These are phyloP conservation scores for Ambrosiella beaveri DNA, from an alignment of 2,329 filamentous ascomycete genomes.

Conservation along the genomic window DNA sequence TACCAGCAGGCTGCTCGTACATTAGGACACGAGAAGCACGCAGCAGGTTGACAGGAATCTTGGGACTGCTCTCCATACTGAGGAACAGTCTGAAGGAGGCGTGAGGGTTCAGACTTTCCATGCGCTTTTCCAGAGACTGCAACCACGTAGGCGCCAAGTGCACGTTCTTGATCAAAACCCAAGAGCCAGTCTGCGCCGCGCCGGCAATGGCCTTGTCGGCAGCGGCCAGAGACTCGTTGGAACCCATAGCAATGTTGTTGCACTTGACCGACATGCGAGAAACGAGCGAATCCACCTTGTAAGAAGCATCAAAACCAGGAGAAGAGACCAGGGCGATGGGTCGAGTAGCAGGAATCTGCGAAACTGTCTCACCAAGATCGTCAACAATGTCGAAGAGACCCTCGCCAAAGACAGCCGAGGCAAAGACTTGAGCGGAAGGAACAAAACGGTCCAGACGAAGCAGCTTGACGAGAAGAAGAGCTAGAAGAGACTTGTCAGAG, in stretches of 20 bases:
- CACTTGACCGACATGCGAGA: conserved; percentile 67
- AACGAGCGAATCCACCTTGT: conserved; percentile 94
- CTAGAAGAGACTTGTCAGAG: conserved; percentile 58
- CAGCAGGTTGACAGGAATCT: conserved; percentile 91
- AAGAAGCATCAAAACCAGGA: conserved; percentile 93
- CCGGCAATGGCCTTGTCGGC: conserved; percentile 92
- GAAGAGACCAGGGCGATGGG: conserved; percentile 88
- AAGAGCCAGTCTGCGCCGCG: conserved; percentile 77
- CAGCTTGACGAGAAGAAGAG: conserved; percentile 81
- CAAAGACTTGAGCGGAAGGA: conserved; percentile 81
- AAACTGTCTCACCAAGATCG: conserved; percentile 70
- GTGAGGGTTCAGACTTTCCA: conserved; percentile 89
- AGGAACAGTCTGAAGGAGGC: conserved; percentile 86
- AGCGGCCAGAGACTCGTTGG: conserved; percentile 78
- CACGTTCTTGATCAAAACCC: conserved; percentile 98
- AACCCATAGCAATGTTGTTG: conserved; percentile 98
- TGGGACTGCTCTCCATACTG: conserved; percentile 92
- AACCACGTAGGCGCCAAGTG: conserved; percentile 92
- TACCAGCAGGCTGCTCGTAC: conserved; percentile 95
- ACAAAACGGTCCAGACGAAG: conserved; percentile 94
- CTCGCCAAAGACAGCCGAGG: conserved; percentile 66
- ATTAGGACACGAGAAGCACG: conserved; percentile 87
- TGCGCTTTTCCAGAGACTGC: conserved; percentile 89
- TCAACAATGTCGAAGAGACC: conserved; percentile 69
- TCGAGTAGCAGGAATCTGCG: conserved; percentile 64